Conservation (phyloP, 2,329 filamentous ascomycete genomes). For the Aspergillus pseudotamarii region DNA sequence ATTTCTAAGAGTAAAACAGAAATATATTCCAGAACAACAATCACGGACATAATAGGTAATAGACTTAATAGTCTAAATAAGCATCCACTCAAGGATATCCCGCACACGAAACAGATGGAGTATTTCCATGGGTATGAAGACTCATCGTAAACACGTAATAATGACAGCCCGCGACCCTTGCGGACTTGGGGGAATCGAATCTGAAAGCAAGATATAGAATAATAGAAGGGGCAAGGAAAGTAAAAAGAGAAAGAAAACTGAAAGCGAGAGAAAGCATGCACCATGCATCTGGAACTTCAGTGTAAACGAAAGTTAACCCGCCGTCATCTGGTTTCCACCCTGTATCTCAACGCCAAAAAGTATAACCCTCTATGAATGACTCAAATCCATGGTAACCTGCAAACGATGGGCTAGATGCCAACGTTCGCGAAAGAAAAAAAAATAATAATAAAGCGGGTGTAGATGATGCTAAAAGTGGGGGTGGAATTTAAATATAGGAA, state of each 20-base stretch:
- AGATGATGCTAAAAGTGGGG: background rate
- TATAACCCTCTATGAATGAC: slow-evolving; percentile 23
- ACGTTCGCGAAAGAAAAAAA: background rate
- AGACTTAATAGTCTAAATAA: background rate
- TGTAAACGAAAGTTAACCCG: slow-evolving; percentile 12
- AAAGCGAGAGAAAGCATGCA: background rate
- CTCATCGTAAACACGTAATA: slow-evolving; percentile 26
- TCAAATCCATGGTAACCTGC: background rate
- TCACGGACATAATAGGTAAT: background rate
- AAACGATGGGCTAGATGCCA: background rate
- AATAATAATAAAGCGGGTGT: background rate
- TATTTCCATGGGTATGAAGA: slow-evolving; percentile 26
- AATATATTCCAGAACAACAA: background rate
- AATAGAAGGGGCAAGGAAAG: slow-evolving; percentile 8
- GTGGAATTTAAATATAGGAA: background rate
- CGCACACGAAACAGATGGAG: slow-evolving; percentile 15
- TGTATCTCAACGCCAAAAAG: slow-evolving; percentile 30
- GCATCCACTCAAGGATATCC: slow-evolving; percentile 3
- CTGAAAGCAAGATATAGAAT: slow-evolving; percentile 9
- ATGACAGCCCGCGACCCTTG: slow-evolving; percentile 8
- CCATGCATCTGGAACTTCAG: background rate
- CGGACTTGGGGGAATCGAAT: slow-evolving; percentile 12
- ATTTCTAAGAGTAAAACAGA: background rate
- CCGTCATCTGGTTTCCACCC: slow-evolving; percentile 15
- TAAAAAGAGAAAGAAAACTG: background rate